Evolutionary conservation across 1,139 yeast genomes (phyloP), one percentile per base, ranked within the genome.

Genomic region (Ogataea hybrid): DNA sequence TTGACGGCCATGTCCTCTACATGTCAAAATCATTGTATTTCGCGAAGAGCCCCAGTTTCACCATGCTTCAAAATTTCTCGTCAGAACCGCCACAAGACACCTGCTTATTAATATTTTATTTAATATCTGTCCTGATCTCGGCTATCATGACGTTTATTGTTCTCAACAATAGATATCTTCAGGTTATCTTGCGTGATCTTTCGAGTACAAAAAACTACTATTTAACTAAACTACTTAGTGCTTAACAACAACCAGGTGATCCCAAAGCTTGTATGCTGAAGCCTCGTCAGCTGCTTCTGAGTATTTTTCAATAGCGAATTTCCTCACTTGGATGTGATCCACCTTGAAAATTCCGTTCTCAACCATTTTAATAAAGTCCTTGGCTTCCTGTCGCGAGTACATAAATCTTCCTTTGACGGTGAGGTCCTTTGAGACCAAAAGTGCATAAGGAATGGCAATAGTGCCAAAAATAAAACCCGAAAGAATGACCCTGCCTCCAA

Each of bases 321-420:
- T 17, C 15, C 3, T 23, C 14, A 25, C 20, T 2, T 12, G 15
- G 21, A 25, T 22, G n/a, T 30, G n/a, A 6, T 30, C 33, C 11
- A 37, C 18, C 11, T 33, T 33, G 15, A 42, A 17, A 3, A 27
- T 15, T 4, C 45, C 45, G 6, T 18, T 16, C 22, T 42, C 45
- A 8, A 28, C 36, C 32, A 42, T 16, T n/a, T 22, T 23, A 25
- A 42, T 34, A 25, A 42, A 23, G 16, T 31, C 39, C 11, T 8
- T 10, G 4, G 23, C 37, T 18, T 37, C 36, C 25, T 34, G 29
- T 2, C 25, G 25, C 11, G 36, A 21, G 23, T 37, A 38, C 45
- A 42, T 42, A 16, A 25, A 3, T 10, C 22, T 23, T 10, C 45
- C 45, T n/a, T 25, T 34, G 18, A 42, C 3, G 10, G 36, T 20